These are phyloP conservation scores for Boletus speciosus DNA, from an alignment of 768 basidiomycete species.

Conservation along the genomic window DNA sequence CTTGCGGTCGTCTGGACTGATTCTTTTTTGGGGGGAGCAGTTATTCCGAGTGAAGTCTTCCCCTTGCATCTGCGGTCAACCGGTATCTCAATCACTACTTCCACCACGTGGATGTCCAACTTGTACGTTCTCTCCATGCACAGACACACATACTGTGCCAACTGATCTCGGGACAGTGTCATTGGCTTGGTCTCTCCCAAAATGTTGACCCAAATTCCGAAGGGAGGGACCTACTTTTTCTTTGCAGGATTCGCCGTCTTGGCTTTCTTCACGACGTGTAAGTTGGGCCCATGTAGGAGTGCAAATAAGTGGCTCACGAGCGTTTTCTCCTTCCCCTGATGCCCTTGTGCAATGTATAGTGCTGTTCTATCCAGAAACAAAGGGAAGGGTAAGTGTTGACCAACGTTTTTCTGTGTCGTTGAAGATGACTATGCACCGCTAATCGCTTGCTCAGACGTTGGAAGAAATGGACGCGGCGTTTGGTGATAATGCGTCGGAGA, in stretches of 20 bases:
- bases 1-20: background rate
- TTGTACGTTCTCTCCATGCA: conserved; percentile 19
- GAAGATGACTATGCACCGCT: background rate
- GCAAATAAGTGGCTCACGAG: background rate
- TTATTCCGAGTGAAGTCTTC: conserved; percentile 41
- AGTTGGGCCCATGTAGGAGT: background rate
- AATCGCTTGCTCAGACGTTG: conserved; percentile 21
- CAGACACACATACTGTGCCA: background rate
- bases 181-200: conserved; percentile 29
- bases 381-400: conserved; percentile 27
- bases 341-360: conserved; percentile 4
- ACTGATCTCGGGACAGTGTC: conserved; percentile 9
- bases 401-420: background rate
- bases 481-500: conserved; percentile 27
- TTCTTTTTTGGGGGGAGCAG: conserved; percentile 18
- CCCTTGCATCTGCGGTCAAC: conserved; percentile 41
- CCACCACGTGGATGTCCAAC: conserved; percentile 41
- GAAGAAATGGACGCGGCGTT: conserved; percentile 34
- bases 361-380: conserved; percentile 31
- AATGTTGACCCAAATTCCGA: conserved; percentile 21
- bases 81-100: conserved; percentile 41
- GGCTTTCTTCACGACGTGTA: conserved; percentile 30
- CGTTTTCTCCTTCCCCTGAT: background rate
- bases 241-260: conserved; percentile 26
- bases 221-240: conserved; percentile 29